Base-by-base conservation (phyloP, 192 early-diverging fungal genomes). In the Borealophlyctis nickersoniae region DNA sequence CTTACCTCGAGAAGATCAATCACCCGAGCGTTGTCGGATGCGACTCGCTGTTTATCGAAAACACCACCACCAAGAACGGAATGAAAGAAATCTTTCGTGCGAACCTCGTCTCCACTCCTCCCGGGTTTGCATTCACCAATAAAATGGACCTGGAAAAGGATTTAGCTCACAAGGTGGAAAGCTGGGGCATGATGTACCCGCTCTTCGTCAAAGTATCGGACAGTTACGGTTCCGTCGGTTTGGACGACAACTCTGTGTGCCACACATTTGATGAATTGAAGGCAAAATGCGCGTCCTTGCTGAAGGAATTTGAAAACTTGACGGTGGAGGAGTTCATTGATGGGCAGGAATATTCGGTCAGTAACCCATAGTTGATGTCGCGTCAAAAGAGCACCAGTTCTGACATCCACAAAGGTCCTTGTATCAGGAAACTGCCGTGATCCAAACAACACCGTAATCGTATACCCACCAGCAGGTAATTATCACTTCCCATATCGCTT, bases 301-400 rank as follows among this genome's bases (percentile, higher is more conserved):
- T 74, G 4, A 52, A 68, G 27, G 56, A 73, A 48, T 74, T 73
- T 56, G 63, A 65, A 35, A 67, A 71, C 24, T 49, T 74, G 2
- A 68, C 65, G 1, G 52, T 74, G 45, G 73, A 74, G 50, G 73
- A 74, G 63, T 74, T 60, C 32, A 74, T 74, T 63, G 73, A 74
- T 48, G 73, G 73, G 7, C 73, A 48, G 14, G 73, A 74, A 34
- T 74, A 72, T 50, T 74, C 73, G 58, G 72, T 74, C 67, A 48
- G 50, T 2, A 45, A 45, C 39, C 19, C 19, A 45, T 45, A 13
- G 9, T 13, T 45, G 39, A 45, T 13, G 19, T 45, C 9, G 39
- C 39, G 19, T 13, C 19, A 19, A 7, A 19, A 45, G 39, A 19
- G 19, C 19, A 45, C 19, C 19, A 19, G 19, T 36, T 26, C n/a